Evolutionary conservation across 352 stramenopile genomes (phyloP).

Genomic region (Peronospora farinosa): DNA sequence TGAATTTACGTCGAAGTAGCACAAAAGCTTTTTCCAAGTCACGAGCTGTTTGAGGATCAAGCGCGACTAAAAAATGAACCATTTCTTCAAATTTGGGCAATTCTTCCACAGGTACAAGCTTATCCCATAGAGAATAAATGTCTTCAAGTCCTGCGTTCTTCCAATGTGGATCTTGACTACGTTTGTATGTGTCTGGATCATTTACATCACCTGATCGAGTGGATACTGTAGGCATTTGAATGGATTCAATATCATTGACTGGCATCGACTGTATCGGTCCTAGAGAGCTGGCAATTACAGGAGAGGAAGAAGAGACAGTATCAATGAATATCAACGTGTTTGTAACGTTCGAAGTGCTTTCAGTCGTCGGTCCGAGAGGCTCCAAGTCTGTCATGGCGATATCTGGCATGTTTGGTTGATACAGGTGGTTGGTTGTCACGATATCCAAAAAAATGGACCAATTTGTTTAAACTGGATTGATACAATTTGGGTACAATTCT

Average conservation of each 20-base stretch:
- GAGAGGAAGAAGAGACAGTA: not conserved
- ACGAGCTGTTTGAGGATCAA: slow-evolving; percentile 65
- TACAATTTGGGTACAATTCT: too few relatives aligned
- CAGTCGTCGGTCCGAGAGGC: not conserved
- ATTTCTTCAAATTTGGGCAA: slow-evolving; percentile 74
- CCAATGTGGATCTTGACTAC: slow-evolving; percentile 66
- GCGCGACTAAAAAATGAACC: slow-evolving; percentile 67
- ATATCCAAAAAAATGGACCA: too few relatives aligned
- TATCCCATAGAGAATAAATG: slow-evolving; percentile 84
- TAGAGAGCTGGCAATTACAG: slow-evolving; percentile 2
- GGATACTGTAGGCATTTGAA: slow-evolving; percentile 11
- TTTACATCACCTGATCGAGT: slow-evolving; percentile 39
- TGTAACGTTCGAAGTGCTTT: slow-evolving; percentile 1
- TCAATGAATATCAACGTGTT: not conserved
- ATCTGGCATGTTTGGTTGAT: too few relatives aligned
- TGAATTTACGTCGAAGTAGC: slow-evolving; percentile 77
- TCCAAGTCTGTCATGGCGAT: slow-evolving; percentile 23
- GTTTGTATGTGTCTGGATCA: slow-evolving; percentile 84
- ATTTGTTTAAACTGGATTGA: too few relatives aligned
- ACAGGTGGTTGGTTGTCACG: too few relatives aligned
- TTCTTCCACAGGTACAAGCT: slow-evolving; percentile 62
- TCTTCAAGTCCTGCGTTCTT: slow-evolving; percentile 83
- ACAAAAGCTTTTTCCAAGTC: slow-evolving; percentile 84
- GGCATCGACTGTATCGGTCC: not conserved
- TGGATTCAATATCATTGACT: slow-evolving; percentile 29